Evolutionary conservation across 176 grass and related monocot species (phyloP).

Genomic region (Raddia guianensis): DNA sequence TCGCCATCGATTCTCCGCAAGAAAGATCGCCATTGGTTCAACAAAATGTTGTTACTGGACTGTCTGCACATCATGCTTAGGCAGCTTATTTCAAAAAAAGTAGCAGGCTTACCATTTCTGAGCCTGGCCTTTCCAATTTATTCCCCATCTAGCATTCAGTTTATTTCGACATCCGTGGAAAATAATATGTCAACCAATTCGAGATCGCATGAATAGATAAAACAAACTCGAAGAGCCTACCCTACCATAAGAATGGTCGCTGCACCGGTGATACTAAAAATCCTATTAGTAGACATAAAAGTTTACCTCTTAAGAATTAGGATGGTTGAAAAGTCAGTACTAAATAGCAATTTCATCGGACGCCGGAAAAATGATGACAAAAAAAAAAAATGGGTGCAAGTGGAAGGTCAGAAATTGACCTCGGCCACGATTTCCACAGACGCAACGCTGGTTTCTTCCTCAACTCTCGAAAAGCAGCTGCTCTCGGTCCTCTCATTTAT

Average conservation of each 20-base stretch:
- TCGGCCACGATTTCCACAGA: slow-evolving; percentile 74
- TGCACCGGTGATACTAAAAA: neutral
- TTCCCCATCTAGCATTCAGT: slow-evolving; percentile 73
- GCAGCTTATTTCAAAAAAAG: neutral
- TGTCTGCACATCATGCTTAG: no score
- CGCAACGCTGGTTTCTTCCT: slow-evolving; percentile 87
- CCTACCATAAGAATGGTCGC: no score
- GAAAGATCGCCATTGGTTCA: no score
- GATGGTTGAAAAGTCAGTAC: neutral
- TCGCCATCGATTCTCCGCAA: no score
- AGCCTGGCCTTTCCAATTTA: slow-evolving; percentile 84
- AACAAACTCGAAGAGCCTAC: neutral
- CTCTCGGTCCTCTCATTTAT: slow-evolving; percentile 67
- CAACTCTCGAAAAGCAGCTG: slow-evolving; percentile 71
- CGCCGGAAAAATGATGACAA: neutral
- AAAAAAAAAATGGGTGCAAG: neutral
- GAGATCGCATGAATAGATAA: slow-evolving; percentile 38
- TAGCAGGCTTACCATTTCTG: slow-evolving; percentile 69
- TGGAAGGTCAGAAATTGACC: slow-evolving; percentile 42
- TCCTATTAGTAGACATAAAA: neutral
- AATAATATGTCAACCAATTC: slow-evolving; percentile 79
- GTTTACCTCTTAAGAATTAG: neutral
- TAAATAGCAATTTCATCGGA: no score
- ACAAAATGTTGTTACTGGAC: no score
- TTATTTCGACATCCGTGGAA: slow-evolving; percentile 61